These are phyloP conservation scores for Mrakia blollopis DNA, from an alignment of 768 basidiomycete genomes.

Conservation along the genomic window DNA sequence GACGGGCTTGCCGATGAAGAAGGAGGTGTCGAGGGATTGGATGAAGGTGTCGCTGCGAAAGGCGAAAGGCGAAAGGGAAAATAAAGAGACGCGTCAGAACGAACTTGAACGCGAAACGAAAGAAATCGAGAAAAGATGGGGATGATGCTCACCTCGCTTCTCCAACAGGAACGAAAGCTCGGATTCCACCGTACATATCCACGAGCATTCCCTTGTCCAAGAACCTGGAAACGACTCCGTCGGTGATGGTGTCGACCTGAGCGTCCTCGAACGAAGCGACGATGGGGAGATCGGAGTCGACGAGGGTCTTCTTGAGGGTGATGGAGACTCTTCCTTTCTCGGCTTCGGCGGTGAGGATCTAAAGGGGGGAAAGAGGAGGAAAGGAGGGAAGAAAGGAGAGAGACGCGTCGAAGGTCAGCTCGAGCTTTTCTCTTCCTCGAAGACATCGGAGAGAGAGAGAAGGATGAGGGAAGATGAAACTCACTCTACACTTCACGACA, in stretches of 20 bases:
- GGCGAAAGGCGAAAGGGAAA: not conserved
- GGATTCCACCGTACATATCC: constrained; percentile 84
- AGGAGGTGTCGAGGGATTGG: constrained; percentile 51
- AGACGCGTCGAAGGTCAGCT: not conserved
- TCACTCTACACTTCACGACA: constrained; percentile 76
- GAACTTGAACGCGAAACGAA: not conserved
- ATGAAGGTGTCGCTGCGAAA: constrained; percentile 63
- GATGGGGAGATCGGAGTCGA: constrained; percentile 72
- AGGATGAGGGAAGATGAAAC: too few species aligned
- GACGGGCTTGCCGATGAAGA: constrained; percentile 74
- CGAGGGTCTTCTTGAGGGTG: constrained; percentile 84
- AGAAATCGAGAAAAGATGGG: not conserved
- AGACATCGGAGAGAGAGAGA: not conserved
- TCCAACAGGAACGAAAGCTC: constrained; percentile 69
- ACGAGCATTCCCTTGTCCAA: constrained; percentile 73
- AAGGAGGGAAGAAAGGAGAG: not conserved
- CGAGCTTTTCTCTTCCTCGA: not conserved
- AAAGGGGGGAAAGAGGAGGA: not conserved
- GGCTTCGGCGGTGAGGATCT: constrained; percentile 79
- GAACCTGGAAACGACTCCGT: constrained; percentile 80
- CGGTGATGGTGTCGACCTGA: constrained; percentile 54
- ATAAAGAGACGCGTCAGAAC: not conserved
- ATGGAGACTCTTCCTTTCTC: constrained; percentile 73
- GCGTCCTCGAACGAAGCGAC: constrained; percentile 63
- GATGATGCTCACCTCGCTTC: constrained; percentile 64